Conservation (phyloP, 2,329 filamentous ascomycete species). For the Cercospora janseana region DNA sequence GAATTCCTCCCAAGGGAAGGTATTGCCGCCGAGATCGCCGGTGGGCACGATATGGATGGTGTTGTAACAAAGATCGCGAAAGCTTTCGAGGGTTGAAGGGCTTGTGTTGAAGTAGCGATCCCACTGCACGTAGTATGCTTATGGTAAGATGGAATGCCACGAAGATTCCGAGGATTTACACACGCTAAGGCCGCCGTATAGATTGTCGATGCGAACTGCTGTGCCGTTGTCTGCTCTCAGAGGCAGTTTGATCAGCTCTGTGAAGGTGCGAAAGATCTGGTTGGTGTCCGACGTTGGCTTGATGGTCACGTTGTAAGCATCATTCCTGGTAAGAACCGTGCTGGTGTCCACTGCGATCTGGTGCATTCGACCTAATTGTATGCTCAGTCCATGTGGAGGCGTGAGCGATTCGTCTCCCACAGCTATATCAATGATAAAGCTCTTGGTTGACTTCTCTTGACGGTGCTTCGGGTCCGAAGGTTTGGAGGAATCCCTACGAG, state of each 20-base stretch:
- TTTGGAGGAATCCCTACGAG: no score
- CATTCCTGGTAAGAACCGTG: background rate
- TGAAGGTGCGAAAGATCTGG: conserved; percentile 38
- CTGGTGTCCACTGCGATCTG: conserved; percentile 33
- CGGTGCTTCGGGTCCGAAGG: no score
- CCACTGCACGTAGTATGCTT: conserved; percentile 47
- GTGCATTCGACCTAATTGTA: conserved; percentile 49
- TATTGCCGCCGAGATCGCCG: conserved; percentile 28
- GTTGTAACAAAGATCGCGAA: conserved; percentile 46
- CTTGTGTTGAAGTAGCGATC: conserved; percentile 34
- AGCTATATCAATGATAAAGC: no score
- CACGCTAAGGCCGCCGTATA: conserved; percentile 46
- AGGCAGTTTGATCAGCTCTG: conserved; percentile 43
- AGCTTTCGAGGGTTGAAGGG: conserved; percentile 39
- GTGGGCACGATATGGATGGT: conserved; percentile 43
- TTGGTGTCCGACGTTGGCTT: conserved; percentile 36
- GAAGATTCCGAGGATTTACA: conserved; percentile 25
- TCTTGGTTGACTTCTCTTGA: no score
- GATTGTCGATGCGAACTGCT: conserved; percentile 46
- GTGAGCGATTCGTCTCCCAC: no score
- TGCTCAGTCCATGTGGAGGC: conserved; percentile 46
- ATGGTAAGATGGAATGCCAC: conserved; percentile 46
- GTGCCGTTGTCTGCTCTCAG: conserved; percentile 42
- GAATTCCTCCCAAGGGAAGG: conserved; percentile 44
- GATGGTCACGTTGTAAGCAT: conserved; percentile 40